A percentile compares a stretch with the other conserved stretches of the same genome.
Evolutionary conservation across 2,329 filamentous ascomycete species (phyloP).

Genomic region (Ophiosphaerella narmari): DNA sequence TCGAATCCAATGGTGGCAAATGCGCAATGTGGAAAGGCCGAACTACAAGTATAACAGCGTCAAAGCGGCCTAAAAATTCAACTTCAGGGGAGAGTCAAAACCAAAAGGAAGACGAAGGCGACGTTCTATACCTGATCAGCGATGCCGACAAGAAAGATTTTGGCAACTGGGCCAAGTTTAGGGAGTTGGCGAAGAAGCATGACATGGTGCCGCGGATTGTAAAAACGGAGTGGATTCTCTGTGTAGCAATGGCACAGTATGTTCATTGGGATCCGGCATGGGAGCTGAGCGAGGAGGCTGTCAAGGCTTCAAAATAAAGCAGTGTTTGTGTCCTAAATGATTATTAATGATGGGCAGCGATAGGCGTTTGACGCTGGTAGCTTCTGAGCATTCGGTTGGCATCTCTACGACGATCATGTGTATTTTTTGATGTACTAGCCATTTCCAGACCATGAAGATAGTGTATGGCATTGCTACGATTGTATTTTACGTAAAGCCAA

Average conservation of each 20-base stretch:
- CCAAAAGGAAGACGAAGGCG: slow-evolving; percentile 63
- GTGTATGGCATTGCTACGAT: neutral
- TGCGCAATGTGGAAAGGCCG: slow-evolving; percentile 79
- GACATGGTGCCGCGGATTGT: slow-evolving; percentile 83
- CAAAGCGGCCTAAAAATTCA: slow-evolving; percentile 38
- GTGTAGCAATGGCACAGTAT: slow-evolving; percentile 86
- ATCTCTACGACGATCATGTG: too few species aligned
- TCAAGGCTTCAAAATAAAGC: slow-evolving; percentile 25
- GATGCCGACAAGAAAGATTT: slow-evolving; percentile 68
- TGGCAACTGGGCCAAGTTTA: slow-evolving; percentile 78
- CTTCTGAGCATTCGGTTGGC: slow-evolving; percentile 9
- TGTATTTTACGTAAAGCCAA: neutral
- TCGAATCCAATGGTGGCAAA: slow-evolving; percentile 83
- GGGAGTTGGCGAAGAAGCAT: slow-evolving; percentile 75
- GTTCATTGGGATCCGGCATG: slow-evolving; percentile 51
- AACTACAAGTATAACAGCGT: slow-evolving; percentile 65
- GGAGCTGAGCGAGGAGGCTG: slow-evolving; percentile 40
- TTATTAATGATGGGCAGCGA: slow-evolving; percentile 11
- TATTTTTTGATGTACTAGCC: neutral
- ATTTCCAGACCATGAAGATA: neutral
- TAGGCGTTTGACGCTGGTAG: slow-evolving; percentile 18
- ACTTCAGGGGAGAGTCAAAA: slow-evolving; percentile 52
- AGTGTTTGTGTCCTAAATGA: too few species aligned
- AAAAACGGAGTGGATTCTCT: slow-evolving; percentile 84
- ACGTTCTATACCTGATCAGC: slow-evolving; percentile 76